Conservation (phyloP, 1,139 yeast genomes). For the Kodamaea sp. region DNA sequence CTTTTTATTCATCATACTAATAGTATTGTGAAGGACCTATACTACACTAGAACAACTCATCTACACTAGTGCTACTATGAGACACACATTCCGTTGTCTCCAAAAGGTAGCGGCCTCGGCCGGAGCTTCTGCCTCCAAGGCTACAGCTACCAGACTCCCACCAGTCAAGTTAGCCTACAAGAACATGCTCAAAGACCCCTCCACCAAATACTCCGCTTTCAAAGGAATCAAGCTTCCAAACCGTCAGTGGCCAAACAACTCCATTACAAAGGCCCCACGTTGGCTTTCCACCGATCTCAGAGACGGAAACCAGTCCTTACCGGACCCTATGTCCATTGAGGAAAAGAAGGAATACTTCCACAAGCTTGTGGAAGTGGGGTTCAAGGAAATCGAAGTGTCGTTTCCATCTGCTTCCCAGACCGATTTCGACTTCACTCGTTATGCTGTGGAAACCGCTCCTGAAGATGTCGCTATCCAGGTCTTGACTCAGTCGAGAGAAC, state of each 20-base stretch:
- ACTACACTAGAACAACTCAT: no score
- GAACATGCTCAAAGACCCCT: constrained; percentile 45
- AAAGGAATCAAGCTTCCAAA: constrained; percentile 39
- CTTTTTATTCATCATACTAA: no score
- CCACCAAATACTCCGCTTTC: constrained; percentile 40
- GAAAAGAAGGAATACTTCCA: constrained; percentile 49
- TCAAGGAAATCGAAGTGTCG: constrained; percentile 51
- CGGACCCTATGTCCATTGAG: constrained; percentile 50
- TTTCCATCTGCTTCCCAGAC: constrained; percentile 53
- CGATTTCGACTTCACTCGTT: constrained; percentile 51
- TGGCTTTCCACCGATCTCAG: constrained; percentile 53
- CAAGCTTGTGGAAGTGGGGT: constrained; percentile 46
- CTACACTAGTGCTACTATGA: constrained; percentile 21
- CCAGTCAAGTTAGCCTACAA: constrained; percentile 15
- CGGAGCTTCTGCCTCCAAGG: no score
- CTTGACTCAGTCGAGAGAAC: constrained; percentile 49
- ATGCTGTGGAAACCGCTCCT: constrained; percentile 49
- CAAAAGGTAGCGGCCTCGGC: constrained; percentile 27
- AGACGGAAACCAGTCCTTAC: constrained; percentile 52
- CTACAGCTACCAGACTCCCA: constrained; percentile 13
- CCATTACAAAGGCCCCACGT: constrained; percentile 45
- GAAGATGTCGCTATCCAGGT: constrained; percentile 50
- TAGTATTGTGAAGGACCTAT: no score
- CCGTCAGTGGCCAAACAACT: constrained; percentile 46
- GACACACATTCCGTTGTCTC: constrained; percentile 23